phyloP scores from a whole-genome alignment of 208 protist genomes.

The Jaenimonas drosophilae region DNA sequence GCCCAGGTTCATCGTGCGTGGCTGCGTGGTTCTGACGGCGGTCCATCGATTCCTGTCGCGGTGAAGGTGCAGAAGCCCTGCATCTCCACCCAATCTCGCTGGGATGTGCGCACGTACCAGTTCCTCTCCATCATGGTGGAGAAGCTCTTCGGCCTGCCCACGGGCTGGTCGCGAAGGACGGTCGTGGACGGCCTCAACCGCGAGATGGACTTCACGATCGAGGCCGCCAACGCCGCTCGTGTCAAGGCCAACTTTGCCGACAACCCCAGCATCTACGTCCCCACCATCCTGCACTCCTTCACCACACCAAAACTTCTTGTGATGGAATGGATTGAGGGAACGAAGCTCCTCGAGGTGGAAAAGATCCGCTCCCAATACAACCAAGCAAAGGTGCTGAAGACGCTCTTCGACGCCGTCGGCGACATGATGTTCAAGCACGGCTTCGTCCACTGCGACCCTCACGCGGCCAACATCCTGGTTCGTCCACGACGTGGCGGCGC shows the following conservation, averaged over 20 bases:
- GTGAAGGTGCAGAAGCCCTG: conserved; percentile 93
- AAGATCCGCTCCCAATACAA: conserved; percentile 38
- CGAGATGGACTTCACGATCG: conserved; percentile 79
- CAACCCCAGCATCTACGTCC: conserved; percentile 45
- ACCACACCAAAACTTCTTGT: conserved; percentile 72
- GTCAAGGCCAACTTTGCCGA: conserved; percentile 30
- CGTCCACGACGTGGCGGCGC: too few relatives aligned
- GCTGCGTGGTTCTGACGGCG: conserved; percentile 6
- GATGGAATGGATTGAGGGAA: conserved; percentile 90
- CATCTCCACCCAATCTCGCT: conserved; percentile 63
- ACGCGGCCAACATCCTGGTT: conserved; percentile 91
- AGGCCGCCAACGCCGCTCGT: conserved; percentile 57
- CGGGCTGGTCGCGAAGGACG: conserved; percentile 52
- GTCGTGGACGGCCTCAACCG: conserved; percentile 60
- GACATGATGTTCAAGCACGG: conserved; percentile 92
- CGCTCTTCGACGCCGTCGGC: conserved; percentile 79
- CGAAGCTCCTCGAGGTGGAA: conserved; percentile 61
- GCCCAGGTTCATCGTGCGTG: conserved; percentile 89
- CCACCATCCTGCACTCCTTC: conserved; percentile 34
- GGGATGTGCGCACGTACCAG: conserved; percentile 72
- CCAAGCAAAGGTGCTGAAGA: conserved; percentile 31
- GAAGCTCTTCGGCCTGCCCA: conserved; percentile 63
- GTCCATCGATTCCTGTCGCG: conserved; percentile 43
- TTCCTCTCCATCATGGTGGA: conserved; percentile 53
- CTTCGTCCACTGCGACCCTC: conserved; percentile 92